phyloP scores from a whole-genome alignment of 371 early-diverging fungal species.

The Mortierella sp. region DNA sequence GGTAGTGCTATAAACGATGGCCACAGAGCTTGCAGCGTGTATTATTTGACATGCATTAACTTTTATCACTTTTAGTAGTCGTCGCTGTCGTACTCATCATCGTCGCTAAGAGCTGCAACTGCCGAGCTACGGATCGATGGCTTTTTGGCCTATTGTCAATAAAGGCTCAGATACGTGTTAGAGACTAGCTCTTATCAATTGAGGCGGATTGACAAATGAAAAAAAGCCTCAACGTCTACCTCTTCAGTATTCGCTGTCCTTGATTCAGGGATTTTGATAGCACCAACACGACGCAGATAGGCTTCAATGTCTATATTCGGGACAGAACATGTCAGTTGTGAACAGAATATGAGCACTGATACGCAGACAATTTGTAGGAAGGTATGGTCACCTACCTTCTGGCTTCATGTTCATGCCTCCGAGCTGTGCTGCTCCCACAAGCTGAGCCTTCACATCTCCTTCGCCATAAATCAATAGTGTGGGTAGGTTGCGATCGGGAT shows the following conservation, averaged over 20 bases:
- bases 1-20: no score
- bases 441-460: conserved; percentile 86
- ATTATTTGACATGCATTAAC: no score
- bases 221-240: conserved; percentile 10
- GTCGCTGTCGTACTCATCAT: conserved; percentile 66
- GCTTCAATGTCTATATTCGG: conserved; percentile 47
- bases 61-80: conserved; percentile 52
- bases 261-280: conserved; percentile 48
- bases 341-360: not conserved
- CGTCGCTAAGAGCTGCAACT: conserved; percentile 69
- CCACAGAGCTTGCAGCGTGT: no score
- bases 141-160: conserved; percentile 26
- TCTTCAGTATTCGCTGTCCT: conserved; percentile 28
- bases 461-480: conserved; percentile 90
- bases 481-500: conserved; percentile 93
- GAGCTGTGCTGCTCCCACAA: conserved; percentile 83
- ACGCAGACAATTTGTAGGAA: no score
- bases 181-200: not conserved
- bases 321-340: not conserved
- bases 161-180: not conserved
- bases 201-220: no score
- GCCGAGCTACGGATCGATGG: conserved; percentile 58
- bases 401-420: conserved; percentile 86
- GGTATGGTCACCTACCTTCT: no score
- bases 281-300: conserved; percentile 52